Conservation (phyloP, 2,329 filamentous ascomycete genomes). For the Exophiala lecanii-corni region DNA sequence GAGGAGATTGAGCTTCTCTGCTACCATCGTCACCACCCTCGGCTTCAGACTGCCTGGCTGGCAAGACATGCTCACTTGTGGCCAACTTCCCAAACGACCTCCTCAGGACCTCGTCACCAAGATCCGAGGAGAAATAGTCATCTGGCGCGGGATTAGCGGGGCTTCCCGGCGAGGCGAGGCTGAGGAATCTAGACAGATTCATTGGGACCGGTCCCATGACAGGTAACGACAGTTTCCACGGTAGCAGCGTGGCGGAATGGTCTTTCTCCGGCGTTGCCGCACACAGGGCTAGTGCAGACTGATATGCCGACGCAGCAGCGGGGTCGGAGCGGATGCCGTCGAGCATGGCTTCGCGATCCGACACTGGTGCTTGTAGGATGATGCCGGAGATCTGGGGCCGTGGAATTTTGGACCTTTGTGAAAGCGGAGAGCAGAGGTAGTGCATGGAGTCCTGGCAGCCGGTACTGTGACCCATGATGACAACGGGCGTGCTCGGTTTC, state of each 20-base stretch:
- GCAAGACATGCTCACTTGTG: not conserved
- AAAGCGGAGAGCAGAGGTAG: constrained; percentile 46
- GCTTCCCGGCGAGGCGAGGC: constrained; percentile 49
- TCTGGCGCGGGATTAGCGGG: constrained; percentile 64
- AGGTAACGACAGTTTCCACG: constrained; percentile 23
- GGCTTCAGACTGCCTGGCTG: too few relatives aligned
- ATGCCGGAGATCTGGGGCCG: constrained; percentile 62
- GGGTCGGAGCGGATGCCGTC: constrained; percentile 36
- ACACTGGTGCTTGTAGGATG: constrained; percentile 75
- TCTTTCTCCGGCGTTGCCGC: constrained; percentile 12
- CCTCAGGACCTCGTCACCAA: constrained; percentile 54
- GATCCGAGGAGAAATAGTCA: constrained; percentile 81
- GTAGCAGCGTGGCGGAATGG: constrained; percentile 21
- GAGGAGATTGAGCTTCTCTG: not conserved
- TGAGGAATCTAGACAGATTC: constrained; percentile 55
- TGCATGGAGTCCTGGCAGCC: constrained; percentile 66
- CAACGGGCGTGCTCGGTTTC: constrained; percentile 47
- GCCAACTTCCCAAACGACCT: constrained; percentile 57
- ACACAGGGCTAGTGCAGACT: constrained; percentile 14
- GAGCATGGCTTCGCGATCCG: constrained; percentile 64
- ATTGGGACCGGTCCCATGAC: constrained; percentile 42
- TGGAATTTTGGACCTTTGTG: constrained; percentile 30
- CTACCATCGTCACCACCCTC: not conserved
- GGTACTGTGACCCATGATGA: constrained; percentile 66
- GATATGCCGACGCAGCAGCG: constrained; percentile 8